phyloP scores from a whole-genome alignment of 202 grass and related monocot genomes.

The Carex sylvatica region DNA sequence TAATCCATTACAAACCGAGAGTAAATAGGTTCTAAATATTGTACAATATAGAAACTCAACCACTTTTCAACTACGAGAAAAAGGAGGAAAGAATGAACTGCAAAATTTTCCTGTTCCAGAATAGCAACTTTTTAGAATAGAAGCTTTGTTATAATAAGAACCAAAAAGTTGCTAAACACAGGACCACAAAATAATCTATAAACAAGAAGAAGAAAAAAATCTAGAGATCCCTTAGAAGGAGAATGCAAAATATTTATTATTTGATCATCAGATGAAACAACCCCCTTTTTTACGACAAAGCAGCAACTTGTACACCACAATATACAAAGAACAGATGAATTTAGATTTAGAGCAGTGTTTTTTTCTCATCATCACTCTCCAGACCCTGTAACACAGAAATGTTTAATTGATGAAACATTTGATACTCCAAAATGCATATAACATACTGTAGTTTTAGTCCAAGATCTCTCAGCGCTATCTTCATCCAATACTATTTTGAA shows the following conservation, averaged over 20 bases:
- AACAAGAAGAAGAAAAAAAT: not conserved
- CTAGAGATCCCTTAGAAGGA: not conserved
- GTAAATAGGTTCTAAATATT: not conserved
- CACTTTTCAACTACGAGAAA: not conserved
- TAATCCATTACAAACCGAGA: not conserved
- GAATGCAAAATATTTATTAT: not conserved
- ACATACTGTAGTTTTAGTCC: not conserved
- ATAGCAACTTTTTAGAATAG: not conserved
- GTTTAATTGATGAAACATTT: conserved; percentile 3
- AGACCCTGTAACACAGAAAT: conserved; percentile 46
- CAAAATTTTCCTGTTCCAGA: not conserved
- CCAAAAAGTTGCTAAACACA: not conserved
- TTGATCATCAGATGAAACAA: not conserved
- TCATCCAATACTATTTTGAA: not conserved
- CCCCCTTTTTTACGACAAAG: not conserved
- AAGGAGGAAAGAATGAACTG: not conserved
- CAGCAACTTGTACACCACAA: not conserved
- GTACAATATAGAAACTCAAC: not conserved
- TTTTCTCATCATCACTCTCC: conserved; percentile 58
- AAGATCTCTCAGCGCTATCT: not conserved
- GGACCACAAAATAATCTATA: conserved; percentile 13
- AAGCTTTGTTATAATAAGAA: not conserved
- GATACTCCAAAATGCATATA: not conserved
- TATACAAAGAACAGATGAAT: conserved; percentile 26
- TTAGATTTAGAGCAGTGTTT: not conserved